Percentiles rank a stretch among this genome's conserved stretches.
phyloP scores from a whole-genome alignment of 768 basidiomycete species.

The Lepiota venenata region DNA sequence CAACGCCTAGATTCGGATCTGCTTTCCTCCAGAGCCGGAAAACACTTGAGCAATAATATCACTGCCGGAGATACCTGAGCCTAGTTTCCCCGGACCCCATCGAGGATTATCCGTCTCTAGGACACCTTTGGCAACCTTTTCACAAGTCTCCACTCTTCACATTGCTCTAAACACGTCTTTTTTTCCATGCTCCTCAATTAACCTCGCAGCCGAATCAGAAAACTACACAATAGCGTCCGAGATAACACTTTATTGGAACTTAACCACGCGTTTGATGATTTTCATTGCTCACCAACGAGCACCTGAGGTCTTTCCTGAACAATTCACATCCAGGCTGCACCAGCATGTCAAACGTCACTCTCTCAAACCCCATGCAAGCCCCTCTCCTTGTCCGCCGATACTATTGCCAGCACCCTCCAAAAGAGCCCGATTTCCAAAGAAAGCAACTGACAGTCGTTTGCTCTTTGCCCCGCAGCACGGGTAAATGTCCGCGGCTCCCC shows the following conservation, averaged over 20 bases:
- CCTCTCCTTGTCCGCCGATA: too few species aligned
- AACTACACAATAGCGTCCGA: neutral
- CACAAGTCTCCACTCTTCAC: neutral
- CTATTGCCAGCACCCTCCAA: too few species aligned
- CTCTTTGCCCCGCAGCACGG: too few species aligned
- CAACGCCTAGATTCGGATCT: too few species aligned
- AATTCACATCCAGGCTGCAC: too few species aligned
- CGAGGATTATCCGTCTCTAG: neutral
- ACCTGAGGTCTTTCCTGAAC: too few species aligned
- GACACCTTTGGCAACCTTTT: slow-evolving; percentile 2
- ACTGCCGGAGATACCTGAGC: neutral
- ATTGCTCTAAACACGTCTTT: neutral
- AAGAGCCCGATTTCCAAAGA: too few species aligned
- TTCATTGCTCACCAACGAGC: neutral
- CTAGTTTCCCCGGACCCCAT: slow-evolving; percentile 3
- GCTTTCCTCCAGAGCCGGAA: too few species aligned
- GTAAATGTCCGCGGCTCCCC: too few species aligned
- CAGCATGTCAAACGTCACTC: too few species aligned
- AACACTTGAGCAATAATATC: neutral
- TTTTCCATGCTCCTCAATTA: neutral
- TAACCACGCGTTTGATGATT: slow-evolving; percentile 1
- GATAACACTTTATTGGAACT: neutral
- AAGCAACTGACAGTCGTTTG: too few species aligned
- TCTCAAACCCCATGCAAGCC: too few species aligned
- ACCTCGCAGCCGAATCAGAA: neutral